These are phyloP conservation scores for Ceratocystis albifundus DNA, from an alignment of 2,329 filamentous ascomycete species.

Conservation along the genomic window DNA sequence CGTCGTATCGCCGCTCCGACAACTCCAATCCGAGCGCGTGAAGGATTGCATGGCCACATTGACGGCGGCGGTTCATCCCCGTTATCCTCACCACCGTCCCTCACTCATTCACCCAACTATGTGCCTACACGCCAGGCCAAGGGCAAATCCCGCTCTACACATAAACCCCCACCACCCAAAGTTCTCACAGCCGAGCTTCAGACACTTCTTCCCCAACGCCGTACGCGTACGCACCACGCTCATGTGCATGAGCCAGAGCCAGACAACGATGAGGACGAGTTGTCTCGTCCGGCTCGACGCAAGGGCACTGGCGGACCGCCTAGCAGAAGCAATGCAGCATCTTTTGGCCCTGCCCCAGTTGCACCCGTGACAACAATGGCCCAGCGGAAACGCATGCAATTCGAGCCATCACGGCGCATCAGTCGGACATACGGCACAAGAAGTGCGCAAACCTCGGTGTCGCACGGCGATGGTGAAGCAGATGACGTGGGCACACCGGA, in stretches of 20 bases:
- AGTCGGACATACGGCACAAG: constrained; percentile 23
- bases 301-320: constrained; percentile 31
- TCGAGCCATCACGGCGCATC: constrained; percentile 27
- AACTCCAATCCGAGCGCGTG: constrained; percentile 30
- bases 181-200: constrained; percentile 45
- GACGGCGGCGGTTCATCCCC: constrained; percentile 37
- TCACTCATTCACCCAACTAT: constrained; percentile 55
- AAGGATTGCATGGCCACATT: background rate
- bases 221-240: constrained; percentile 32
- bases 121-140: constrained; percentile 28
- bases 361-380: constrained; percentile 23
- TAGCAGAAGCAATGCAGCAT: constrained; percentile 28
- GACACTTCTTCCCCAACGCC: constrained; percentile 43
- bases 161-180: constrained; percentile 35
- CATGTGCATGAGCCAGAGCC: constrained; percentile 29
- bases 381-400: constrained; percentile 24
- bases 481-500: constrained; percentile 24
- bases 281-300: constrained; percentile 32
- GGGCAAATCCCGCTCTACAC: constrained; percentile 29
- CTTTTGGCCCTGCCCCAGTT: constrained; percentile 27
- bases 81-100: constrained; percentile 51
- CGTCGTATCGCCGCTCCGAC: constrained; percentile 33
- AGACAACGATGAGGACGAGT: constrained; percentile 46
- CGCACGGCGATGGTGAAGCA: background rate
- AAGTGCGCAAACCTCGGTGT: constrained; percentile 23